Percentiles rank a stretch among this genome's conserved stretches.
Conservation (phyloP, 306 rosid species). For the Gillenia trifoliata region DNA sequence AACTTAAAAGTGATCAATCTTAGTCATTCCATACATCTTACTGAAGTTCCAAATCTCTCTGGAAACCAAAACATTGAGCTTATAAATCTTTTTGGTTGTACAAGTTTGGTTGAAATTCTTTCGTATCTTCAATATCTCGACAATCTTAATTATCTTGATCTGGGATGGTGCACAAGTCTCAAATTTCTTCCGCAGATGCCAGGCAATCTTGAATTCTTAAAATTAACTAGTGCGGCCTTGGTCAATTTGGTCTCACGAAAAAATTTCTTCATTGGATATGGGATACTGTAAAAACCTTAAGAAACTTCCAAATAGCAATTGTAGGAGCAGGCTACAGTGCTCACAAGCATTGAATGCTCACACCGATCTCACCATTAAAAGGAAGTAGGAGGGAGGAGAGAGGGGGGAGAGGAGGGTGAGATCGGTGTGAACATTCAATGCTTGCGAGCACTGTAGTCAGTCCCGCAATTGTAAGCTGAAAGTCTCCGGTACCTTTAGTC, state of each 20-base stretch:
- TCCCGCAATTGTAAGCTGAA: background rate
- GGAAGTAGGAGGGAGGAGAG: too few relatives aligned
- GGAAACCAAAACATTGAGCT: background rate
- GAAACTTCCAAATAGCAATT: slow-evolving; percentile 2
- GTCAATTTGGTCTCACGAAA: background rate
- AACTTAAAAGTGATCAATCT: background rate
- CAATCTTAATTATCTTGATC: background rate
- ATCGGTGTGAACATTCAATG: too few relatives aligned
- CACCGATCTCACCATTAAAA: too few relatives aligned
- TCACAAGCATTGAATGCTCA: too few relatives aligned
- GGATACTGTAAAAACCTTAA: background rate
- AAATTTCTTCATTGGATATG: background rate
- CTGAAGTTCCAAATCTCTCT: slow-evolving; percentile 10
- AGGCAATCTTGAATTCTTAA: background rate
- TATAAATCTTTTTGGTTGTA: fast-evolving
- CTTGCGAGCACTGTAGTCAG: too few relatives aligned
- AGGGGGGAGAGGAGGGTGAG: too few relatives aligned
- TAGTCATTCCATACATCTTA: background rate
- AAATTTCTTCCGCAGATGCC: background rate
- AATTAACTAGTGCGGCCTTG: background rate
- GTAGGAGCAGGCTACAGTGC: too few relatives aligned
- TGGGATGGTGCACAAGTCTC: background rate
- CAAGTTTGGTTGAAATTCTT: background rate
- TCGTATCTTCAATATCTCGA: background rate
- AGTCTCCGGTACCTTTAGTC: background rate